These are phyloP conservation scores for Penicillium bovifimosum DNA, from an alignment of 495 filamentous ascomycete genomes.

Conservation along the genomic window DNA sequence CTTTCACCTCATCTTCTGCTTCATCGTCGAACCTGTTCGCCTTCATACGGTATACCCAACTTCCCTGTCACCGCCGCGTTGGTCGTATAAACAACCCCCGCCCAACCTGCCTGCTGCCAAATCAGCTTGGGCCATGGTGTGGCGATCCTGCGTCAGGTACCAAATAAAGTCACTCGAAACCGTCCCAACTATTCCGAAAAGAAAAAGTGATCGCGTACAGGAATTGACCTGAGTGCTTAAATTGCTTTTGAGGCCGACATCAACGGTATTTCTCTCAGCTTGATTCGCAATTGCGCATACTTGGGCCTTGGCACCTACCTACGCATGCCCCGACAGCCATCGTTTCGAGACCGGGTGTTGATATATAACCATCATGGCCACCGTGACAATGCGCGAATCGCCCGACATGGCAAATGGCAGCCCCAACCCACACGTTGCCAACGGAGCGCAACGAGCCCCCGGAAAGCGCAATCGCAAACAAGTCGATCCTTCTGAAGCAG, in stretches of 20 bases:
- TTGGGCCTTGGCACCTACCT: background rate
- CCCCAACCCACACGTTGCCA: constrained; percentile 4
- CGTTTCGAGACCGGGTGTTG: background rate
- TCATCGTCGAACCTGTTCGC: background rate
- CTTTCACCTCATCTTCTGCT: background rate
- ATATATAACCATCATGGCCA: constrained; percentile 11
- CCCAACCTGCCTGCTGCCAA: constrained; percentile 1
- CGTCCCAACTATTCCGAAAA: background rate
- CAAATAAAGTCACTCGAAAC: constrained; percentile 16
- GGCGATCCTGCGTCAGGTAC: constrained; percentile 20
- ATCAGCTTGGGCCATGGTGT: constrained; percentile 14
- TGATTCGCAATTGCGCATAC: constrained; percentile 11
- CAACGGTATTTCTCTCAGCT: background rate
- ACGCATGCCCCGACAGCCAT: background rate
- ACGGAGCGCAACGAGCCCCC: constrained; percentile 6
- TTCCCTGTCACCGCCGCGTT: constrained; percentile 7
- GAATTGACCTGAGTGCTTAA: background rate
- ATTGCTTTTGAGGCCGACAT: background rate
- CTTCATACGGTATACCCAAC: background rate
- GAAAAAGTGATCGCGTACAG: background rate
- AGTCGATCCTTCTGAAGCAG: background rate
- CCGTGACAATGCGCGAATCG: constrained; percentile 14
- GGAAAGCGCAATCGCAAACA: constrained; percentile 12
- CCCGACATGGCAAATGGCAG: constrained; percentile 21
- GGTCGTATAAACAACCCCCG: background rate